Base-by-base conservation (phyloP, 2,329 filamentous ascomycete species). In the Colletotrichum sidae region DNA sequence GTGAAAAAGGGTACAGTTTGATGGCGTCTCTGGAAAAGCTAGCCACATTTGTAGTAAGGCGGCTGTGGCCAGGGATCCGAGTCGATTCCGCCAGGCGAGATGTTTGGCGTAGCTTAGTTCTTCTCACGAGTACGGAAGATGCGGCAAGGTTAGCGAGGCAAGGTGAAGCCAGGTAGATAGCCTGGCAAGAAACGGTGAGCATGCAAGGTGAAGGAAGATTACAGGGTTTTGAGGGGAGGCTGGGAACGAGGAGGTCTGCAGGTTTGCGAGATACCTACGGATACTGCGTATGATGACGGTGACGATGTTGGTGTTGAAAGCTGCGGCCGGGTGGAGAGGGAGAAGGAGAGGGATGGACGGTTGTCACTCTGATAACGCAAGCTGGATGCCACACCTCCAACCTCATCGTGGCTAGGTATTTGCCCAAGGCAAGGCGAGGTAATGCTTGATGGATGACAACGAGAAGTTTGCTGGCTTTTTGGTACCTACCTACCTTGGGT, bases 161-260 rank as follows among this genome's bases (percentile, higher is more conserved):
- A 60, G 15, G 41, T 34, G 10, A 55, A 12, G 44, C 39, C 9
- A 45, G n/a, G 34, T 7, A 15, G 35, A 42, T 41, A 58, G 13
- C 55, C 44, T 42, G 46, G 55, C 46, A 51, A 41, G 41, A 57
- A 57, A 49, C 63, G 47, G 63, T 65, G 63, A 65, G 45, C 25
- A 52, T 7, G 35, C n/a, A 25, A 56, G 37, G 37, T 54, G 58
- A 66, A 49, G 58, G 11, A 4, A 44, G 47, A 25, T 25, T 50
- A 64, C 49, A 53, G 63, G 41, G 17, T 15, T 35, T 49, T 33
- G 4, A 25, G 25, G 25, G 41, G 57, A 62, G 58, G 62, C 58
- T 62, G 63, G 58, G 47, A 25, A 39, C 17, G 17, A 64, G 35
- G 47, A 13, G 41, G 46, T 25, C 52, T 58, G 46, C 46, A 44